Evolutionary conservation across 306 rosid genomes (phyloP).

Genomic region (Cicer pinnatifidum): DNA sequence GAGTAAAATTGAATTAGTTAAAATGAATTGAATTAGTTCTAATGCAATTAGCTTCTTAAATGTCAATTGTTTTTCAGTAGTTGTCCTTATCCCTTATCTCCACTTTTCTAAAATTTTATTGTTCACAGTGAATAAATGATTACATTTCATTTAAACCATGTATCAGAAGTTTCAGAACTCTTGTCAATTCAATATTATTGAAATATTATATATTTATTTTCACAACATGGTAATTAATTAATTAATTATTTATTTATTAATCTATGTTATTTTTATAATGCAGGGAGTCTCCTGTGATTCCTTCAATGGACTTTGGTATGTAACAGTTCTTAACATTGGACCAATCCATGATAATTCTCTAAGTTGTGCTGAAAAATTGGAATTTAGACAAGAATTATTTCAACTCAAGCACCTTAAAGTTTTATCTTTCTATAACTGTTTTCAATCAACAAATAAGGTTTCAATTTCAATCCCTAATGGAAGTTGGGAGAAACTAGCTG

Average conservation of each 20-base stretch:
- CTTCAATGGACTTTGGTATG: conserved; percentile 83
- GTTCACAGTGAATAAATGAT: not conserved
- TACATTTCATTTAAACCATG: conserved; percentile 23
- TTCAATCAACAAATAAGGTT: conserved; percentile 53
- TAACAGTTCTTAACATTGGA: conserved; percentile 74
- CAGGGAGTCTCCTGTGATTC: conserved; percentile 96
- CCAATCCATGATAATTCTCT: conserved; percentile 85
- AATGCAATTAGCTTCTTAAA: no score
- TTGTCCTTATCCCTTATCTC: conserved; percentile 5
- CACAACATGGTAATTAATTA: conserved; percentile 10
- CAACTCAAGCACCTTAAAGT: conserved; percentile 67
- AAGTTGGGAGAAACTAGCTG: conserved; percentile 70
- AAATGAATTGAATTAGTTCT: no score
- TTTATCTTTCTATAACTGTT: conserved; percentile 78
- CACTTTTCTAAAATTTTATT: not conserved
- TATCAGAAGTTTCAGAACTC: not conserved
- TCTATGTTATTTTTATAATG: conserved; percentile 41
- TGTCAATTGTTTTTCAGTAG: not conserved
- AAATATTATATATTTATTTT: not conserved
- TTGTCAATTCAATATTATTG: conserved; percentile 5
- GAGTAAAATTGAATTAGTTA: no score
- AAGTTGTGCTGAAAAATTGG: conserved; percentile 55
- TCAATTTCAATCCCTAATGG: conserved; percentile 58
- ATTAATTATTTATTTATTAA: conserved; percentile 3
- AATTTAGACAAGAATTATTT: conserved; percentile 65